Evolutionary conservation across 306 rosid genomes (phyloP), one percentile per base, ranked within the genome.

Genomic region (Ochetophila trinervis): DNA sequence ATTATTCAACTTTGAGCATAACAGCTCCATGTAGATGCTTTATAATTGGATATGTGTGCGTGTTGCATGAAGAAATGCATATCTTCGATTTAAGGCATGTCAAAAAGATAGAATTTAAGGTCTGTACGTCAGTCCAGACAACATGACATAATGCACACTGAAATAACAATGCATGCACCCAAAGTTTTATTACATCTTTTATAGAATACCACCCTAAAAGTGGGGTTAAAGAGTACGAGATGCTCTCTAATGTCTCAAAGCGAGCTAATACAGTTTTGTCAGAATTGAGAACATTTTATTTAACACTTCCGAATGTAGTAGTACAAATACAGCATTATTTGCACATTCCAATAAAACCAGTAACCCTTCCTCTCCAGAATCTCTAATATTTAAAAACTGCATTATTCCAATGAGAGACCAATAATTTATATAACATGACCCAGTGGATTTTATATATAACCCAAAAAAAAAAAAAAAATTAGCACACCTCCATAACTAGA

Each of bases 401-500:
- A 17, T 42, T 18, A 14, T 40, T 9, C 47, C 16, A 19, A n/a
- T 17, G n/a, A 44, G 30, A 49, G 12, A 64, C 17, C 22, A 32
- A 13, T 17, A 11, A 50, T 61, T 19, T n/a, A 16, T 23, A 15
- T 24, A n/a, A n/a, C n/a, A n/a, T n/a, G n/a, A n/a, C n/a, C n/a
- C n/a, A n/a, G n/a, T n/a, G n/a, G n/a, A n/a, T n/a, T n/a, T n/a
- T n/a, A 50, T 5, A 50, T 50, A 50, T 50, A n/a, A 50, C 19
- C 30, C n/a, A n/a, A n/a, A 13, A 22, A 19, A 27, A 61, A 52
- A 19, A 32, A 53, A 22, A 35, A 48, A 65, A 47, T 49, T 65
- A 57, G 78, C 9, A 62, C 63, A 93, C 97, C 97, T 87, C 97
- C 86, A 86, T 80, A 18, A 93, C 90, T 68, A 93, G 96, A 74